These are phyloP conservation scores for Dendrothele bispora DNA, from an alignment of 768 basidiomycete genomes.

Conservation along the genomic window DNA sequence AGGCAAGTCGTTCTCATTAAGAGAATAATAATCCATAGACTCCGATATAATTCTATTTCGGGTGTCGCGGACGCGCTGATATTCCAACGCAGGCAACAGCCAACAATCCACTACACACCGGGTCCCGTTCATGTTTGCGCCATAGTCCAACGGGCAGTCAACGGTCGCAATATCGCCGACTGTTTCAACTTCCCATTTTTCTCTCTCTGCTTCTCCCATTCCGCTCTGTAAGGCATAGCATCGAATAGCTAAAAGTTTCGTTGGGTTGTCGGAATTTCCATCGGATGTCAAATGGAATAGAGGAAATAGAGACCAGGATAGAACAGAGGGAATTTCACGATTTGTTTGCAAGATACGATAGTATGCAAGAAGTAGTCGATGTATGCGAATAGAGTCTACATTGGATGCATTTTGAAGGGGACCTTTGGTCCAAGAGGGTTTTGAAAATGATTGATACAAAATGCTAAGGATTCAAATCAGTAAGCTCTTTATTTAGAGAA, in stretches of 20 bases:
- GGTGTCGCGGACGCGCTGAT: constrained; percentile 52
- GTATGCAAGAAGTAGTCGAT: constrained; percentile 73
- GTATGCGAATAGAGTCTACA: constrained; percentile 50
- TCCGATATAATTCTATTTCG: constrained; percentile 45
- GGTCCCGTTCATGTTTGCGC: constrained; percentile 46
- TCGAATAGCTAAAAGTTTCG: constrained; percentile 69
- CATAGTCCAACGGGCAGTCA: constrained; percentile 67
- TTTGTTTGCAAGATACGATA: constrained; percentile 79
- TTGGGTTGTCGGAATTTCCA: constrained; percentile 51
- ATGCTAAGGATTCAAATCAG: constrained; percentile 41
- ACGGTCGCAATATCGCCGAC: constrained; percentile 59
- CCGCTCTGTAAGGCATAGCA: constrained; percentile 77
- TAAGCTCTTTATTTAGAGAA: constrained; percentile 7
- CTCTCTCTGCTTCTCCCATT: constrained; percentile 77
- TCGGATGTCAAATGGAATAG: constrained; percentile 45
- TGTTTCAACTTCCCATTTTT: constrained; percentile 57
- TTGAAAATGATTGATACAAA: constrained; percentile 49
- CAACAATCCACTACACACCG: constrained; percentile 66
- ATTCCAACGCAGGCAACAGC: constrained; percentile 76
- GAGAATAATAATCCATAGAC: constrained; percentile 45
- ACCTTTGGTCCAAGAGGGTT: constrained; percentile 45
- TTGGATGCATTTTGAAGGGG: constrained; percentile 44
- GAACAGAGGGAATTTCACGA: constrained; percentile 58
- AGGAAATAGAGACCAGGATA: constrained; percentile 68
- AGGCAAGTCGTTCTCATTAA: constrained; percentile 32